Base-by-base conservation (phyloP, 163 green algal species). In the Volvox carteri region DNA sequence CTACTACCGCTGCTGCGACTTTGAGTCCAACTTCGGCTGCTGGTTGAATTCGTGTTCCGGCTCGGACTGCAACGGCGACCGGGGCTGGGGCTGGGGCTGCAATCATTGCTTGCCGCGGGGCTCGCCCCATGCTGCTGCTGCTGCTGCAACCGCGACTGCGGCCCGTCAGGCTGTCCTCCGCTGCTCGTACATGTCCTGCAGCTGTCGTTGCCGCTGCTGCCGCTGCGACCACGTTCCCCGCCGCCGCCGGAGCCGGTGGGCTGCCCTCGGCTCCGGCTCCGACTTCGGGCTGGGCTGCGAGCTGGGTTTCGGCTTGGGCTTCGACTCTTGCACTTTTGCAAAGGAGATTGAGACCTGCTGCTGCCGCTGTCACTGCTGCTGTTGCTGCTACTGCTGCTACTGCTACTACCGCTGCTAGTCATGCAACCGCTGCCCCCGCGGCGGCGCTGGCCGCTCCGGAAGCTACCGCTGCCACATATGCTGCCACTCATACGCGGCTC, bases 311-410 rank as follows among this genome's bases (percentile, higher is more conserved):
- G 58, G 58, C 21, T 7, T 7, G 19, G 11, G 58, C 9, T 9
- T n/a, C 9, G 62, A 23, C 62, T 42, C 30, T 74, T n/a, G n/a
- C n/a, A n/a, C n/a, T n/a, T n/a, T n/a, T n/a, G n/a, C n/a, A n/a
- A n/a, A n/a, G n/a, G n/a, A n/a, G n/a, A n/a, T n/a, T n/a, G n/a
- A n/a, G n/a, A n/a, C n/a, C n/a, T 75, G 48, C 62, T 42, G 30
- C 62, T 74, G n/a, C 77, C 30, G 50, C 77, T 62, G 77, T 33
- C 14, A 30, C 30, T 50, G 77, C 77, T 33, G 41, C 50, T 41
- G 52, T 41, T 33, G 77, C 77, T 62, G 52, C 77, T 39, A 52
- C 77, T 52, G 52, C 30, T 50, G 30, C 52, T 85, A 37, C 39
- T 54, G 6, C 68, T 54, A 16, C 68, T 54, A 7, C 37, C 54